A percentile compares a stretch with the other conserved stretches of the same genome.
phyloP scores from a whole-genome alignment of 345 rosid genomes.

The Punica granatum region DNA sequence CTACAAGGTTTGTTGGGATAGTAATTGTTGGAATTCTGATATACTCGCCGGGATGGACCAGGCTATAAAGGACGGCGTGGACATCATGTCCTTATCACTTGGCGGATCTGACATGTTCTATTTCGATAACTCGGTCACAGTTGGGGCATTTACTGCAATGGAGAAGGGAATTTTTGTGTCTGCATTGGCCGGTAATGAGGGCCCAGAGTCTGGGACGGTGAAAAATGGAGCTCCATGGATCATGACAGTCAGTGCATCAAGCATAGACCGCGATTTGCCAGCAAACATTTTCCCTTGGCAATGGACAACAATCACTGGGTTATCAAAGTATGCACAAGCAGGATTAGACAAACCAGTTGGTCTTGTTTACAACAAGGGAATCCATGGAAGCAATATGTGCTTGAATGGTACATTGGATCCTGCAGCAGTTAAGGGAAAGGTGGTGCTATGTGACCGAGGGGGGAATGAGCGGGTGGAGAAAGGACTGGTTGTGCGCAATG shows the following conservation, averaged over 20 bases:
- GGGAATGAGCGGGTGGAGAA: constrained; percentile 61
- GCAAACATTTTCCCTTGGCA: constrained; percentile 52
- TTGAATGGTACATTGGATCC: constrained; percentile 60
- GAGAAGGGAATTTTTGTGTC: constrained; percentile 79
- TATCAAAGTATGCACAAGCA: constrained; percentile 54
- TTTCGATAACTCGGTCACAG: constrained; percentile 50
- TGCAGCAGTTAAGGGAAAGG: constrained; percentile 51
- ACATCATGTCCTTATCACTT: constrained; percentile 75
- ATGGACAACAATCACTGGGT: constrained; percentile 38
- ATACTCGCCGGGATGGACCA: constrained; percentile 84
- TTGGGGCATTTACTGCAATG: constrained; percentile 68
- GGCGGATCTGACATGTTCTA: constrained; percentile 52
- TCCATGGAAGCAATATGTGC: constrained; percentile 39
- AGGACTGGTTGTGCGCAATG: constrained; percentile 62
- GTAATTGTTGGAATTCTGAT: constrained; percentile 61
- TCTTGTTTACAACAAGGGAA: constrained; percentile 44
- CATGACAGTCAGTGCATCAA: constrained; percentile 88
- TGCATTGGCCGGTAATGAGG: constrained; percentile 74
- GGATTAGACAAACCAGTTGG: constrained; percentile 48
- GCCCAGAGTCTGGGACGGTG: constrained; percentile 44
- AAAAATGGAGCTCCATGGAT: constrained; percentile 92
- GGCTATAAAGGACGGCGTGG: constrained; percentile 77
- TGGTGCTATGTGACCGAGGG: constrained; percentile 80
- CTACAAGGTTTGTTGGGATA: constrained; percentile 79
- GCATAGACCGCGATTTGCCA: constrained; percentile 73